These are phyloP conservation scores for Rhytidhysteron rufulum DNA, from an alignment of 2,329 filamentous ascomycete genomes.

Conservation along the genomic window DNA sequence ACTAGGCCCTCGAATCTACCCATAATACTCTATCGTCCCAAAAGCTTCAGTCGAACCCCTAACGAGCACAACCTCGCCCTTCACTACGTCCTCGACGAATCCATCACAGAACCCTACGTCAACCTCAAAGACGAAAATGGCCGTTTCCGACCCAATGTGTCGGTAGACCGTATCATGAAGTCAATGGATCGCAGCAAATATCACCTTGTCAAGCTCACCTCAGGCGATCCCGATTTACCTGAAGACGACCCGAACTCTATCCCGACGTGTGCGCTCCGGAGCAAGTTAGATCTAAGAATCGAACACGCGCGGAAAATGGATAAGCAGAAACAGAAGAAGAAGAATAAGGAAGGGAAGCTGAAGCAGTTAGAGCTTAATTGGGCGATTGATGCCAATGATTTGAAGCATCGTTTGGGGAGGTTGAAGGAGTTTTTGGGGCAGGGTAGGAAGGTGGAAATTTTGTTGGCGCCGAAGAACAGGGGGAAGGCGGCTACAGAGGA, in stretches of 20 bases:
- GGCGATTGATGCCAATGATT: constrained; percentile 74
- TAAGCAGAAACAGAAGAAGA: constrained; percentile 39
- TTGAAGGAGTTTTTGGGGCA: constrained; percentile 68
- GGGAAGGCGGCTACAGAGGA: constrained; percentile 57
- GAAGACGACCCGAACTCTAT: constrained; percentile 38
- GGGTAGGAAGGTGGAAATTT: constrained; percentile 71
- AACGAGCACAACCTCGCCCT: constrained; percentile 34
- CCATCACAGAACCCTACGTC: constrained; percentile 45
- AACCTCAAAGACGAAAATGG: constrained; percentile 41
- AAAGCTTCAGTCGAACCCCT: constrained; percentile 18
- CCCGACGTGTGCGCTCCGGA: constrained; percentile 69
- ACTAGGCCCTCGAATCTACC: constrained; percentile 2
- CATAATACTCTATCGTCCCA: constrained; percentile 5
- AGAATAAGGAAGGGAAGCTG: constrained; percentile 16
- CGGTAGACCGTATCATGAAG: constrained; percentile 36
- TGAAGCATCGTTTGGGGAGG: constrained; percentile 51
- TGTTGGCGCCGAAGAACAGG: constrained; percentile 64
- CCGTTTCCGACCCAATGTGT: constrained; percentile 29
- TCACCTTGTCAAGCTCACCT: constrained; percentile 49
- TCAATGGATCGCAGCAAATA: constrained; percentile 48
- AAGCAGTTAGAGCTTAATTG: constrained; percentile 91
- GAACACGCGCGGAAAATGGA: constrained; percentile 46
- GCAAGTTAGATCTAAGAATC: constrained; percentile 49
- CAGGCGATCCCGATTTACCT: constrained; percentile 18
- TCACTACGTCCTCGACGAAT: constrained; percentile 44